Evolutionary conservation across 108 stramenopile species (phyloP).

Genomic region (Aurantiochytrium sp.): DNA sequence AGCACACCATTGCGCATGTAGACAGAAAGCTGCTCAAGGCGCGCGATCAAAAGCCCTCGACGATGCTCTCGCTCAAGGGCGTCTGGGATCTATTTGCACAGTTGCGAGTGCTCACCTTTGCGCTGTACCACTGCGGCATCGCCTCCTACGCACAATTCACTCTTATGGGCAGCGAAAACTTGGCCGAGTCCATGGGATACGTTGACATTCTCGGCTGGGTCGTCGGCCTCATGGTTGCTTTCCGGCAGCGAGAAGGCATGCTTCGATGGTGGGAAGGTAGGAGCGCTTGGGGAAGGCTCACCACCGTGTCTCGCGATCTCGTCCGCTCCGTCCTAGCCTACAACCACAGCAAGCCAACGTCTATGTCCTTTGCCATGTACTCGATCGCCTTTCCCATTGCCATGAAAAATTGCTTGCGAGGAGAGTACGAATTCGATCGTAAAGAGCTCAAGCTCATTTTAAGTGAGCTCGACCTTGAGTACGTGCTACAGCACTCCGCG

Average conservation of each 20-base stretch:
- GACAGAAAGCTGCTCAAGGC: background rate
- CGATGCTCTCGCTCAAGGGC: background rate
- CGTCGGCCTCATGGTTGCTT: background rate
- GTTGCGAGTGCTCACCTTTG: background rate
- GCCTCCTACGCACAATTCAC: background rate
- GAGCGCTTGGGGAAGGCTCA: background rate
- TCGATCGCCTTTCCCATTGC: background rate
- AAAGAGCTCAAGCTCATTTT: background rate
- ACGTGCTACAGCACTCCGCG: background rate
- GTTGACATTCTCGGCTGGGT: conserved; percentile 10
- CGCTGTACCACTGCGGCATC: background rate
- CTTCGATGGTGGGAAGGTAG: background rate
- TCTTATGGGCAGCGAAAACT: background rate
- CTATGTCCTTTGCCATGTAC: conserved; percentile 13
- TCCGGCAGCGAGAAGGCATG: background rate
- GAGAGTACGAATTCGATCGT: background rate
- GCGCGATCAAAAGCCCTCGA: background rate
- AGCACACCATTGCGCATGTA: background rate
- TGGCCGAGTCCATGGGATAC: background rate
- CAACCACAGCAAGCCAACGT: background rate
- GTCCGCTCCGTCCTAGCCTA: background rate
- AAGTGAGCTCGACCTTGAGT: background rate
- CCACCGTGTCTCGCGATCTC: background rate
- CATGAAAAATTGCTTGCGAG: background rate
- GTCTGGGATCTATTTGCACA: background rate